Evolutionary conservation across 768 basidiomycete genomes (phyloP).

Genomic region (Termitomyces sp.): DNA sequence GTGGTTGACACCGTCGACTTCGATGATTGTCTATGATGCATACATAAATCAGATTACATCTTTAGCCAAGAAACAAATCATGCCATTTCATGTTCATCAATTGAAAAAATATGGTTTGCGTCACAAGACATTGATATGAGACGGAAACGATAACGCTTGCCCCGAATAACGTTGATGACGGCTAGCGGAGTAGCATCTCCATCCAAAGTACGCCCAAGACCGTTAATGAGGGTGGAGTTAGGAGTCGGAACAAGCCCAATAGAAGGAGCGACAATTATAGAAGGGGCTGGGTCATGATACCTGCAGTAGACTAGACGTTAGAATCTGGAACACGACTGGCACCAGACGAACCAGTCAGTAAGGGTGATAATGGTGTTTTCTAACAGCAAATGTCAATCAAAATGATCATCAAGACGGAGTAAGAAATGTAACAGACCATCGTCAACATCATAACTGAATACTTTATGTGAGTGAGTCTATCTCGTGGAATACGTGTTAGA

Average conservation of each 20-base stretch:
- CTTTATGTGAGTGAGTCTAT: background rate
- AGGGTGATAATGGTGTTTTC: background rate
- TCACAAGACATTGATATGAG: conserved; percentile 25
- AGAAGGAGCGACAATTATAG: background rate
- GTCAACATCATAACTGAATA: background rate
- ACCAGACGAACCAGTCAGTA: background rate
- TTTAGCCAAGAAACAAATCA: background rate
- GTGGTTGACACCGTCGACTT: background rate
- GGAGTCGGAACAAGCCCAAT: background rate
- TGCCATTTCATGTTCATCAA: conserved; percentile 39
- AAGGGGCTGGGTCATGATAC: background rate
- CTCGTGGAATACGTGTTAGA: background rate
- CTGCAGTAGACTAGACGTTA: background rate
- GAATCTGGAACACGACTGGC: background rate
- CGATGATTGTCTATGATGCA: background rate
- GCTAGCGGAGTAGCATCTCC: conserved; percentile 20
- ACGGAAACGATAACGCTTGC: conserved; percentile 30
- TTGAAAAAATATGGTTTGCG: conserved; percentile 32
- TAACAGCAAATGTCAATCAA: background rate
- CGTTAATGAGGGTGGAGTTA: background rate
- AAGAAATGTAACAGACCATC: background rate
- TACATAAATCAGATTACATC: background rate
- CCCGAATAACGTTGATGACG: conserved; percentile 26
- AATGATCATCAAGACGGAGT: background rate
- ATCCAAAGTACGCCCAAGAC: background rate